Conservation (phyloP, 2,329 filamentous ascomycete genomes). For the Hansfordia pulvinata region DNA sequence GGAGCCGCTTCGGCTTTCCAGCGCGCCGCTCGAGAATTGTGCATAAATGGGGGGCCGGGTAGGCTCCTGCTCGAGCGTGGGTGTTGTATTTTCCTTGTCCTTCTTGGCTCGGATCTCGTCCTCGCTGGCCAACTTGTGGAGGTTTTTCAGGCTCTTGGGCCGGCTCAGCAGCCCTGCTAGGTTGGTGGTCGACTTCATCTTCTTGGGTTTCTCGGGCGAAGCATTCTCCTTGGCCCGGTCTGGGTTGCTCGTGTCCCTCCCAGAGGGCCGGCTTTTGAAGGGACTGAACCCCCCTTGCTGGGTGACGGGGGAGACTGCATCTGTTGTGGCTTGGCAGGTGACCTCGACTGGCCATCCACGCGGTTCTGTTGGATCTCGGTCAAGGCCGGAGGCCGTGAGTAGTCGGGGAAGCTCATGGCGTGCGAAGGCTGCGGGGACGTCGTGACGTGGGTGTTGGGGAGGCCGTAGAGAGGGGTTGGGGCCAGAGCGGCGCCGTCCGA, state of each 20-base stretch:
- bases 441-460: slow-evolving; percentile 10
- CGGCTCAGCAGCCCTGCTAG: slow-evolving; percentile 64
- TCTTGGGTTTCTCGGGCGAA: slow-evolving; percentile 53
- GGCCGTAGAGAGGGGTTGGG: slow-evolving; percentile 10
- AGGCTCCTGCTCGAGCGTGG: slow-evolving; percentile 27
- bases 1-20: slow-evolving; percentile 10
- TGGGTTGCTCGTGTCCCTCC: slow-evolving; percentile 18
- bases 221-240: slow-evolving; percentile 23
- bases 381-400: slow-evolving; percentile 30
- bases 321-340: slow-evolving; percentile 22
- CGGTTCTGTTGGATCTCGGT: slow-evolving; percentile 45
- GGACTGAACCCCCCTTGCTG: slow-evolving; percentile 16
- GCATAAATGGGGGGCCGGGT: slow-evolving; percentile 64
- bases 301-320: slow-evolving; percentile 24
- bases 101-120: slow-evolving; percentile 37
- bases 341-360: slow-evolving; percentile 9
- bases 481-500: slow-evolving; percentile 25
- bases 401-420: slow-evolving; percentile 18
- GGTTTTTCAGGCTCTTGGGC: slow-evolving; percentile 58
- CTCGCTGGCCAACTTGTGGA: slow-evolving; percentile 37
- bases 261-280: slow-evolving; percentile 26
- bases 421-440: slow-evolving; percentile 10
- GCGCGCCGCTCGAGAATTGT: slow-evolving; percentile 44
- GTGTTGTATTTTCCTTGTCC: slow-evolving; percentile 75
- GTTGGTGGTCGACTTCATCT: slow-evolving; percentile 73